phyloP scores from a whole-genome alignment of 768 basidiomycete genomes.

The Collybia sordida region DNA sequence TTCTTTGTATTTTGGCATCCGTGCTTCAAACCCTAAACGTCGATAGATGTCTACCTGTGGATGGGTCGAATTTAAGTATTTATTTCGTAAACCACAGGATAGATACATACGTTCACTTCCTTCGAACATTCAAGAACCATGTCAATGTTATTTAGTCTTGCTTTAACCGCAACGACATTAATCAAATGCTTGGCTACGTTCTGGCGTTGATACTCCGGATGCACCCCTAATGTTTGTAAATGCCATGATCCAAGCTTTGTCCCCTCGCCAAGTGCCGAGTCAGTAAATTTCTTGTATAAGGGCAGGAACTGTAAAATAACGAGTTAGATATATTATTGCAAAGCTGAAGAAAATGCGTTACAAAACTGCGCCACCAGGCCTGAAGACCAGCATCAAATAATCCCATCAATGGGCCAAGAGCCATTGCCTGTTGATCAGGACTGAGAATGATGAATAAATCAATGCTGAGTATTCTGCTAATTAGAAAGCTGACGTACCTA shows the following conservation, averaged over 20 bases:
- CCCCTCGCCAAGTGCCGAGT: conserved; percentile 1
- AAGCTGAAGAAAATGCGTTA: too few species aligned
- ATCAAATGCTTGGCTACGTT: conserved; percentile 10
- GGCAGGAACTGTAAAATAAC: conserved; percentile 1
- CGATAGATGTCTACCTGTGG: too few species aligned
- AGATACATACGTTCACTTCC: too few species aligned
- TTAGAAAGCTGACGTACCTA: not conserved
- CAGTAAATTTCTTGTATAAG: not conserved
- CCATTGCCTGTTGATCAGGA: conserved; percentile 1
- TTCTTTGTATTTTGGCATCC: too few species aligned
- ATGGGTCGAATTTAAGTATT: too few species aligned
- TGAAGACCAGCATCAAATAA: not conserved
- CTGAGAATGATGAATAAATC: not conserved
- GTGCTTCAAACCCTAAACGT: too few species aligned
- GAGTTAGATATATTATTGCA: too few species aligned
- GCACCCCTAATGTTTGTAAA: conserved; percentile 10
- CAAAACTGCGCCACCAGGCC: conserved; percentile 1
- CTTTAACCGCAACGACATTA: not conserved
- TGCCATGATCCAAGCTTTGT: conserved; percentile 9
- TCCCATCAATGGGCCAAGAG: not conserved
- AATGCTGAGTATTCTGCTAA: too few species aligned
- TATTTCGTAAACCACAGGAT: too few species aligned
- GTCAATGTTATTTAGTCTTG: not conserved
- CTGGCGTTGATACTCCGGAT: conserved; percentile 10
- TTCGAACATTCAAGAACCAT: too few species aligned